These are phyloP conservation scores for Prunus kanzakura DNA, from an alignment of 306 rosid species.

Conservation along the genomic window DNA sequence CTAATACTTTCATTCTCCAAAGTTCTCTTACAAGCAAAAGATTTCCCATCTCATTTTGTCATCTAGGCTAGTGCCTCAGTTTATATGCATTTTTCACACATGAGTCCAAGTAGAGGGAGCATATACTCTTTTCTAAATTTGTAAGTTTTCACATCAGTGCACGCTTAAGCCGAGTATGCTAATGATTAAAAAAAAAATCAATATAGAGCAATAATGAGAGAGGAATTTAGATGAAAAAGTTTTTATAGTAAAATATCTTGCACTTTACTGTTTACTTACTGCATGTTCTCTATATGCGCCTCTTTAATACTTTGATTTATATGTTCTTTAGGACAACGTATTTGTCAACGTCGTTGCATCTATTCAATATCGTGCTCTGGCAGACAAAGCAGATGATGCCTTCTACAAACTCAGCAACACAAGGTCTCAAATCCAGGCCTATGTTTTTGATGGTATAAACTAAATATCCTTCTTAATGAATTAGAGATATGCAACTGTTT, in stretches of 20 bases:
- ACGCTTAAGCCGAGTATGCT: background rate
- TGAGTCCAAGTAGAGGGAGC: background rate
- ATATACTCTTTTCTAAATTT: background rate
- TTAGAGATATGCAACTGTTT: background rate
- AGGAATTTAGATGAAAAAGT: background rate
- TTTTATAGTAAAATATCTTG: background rate
- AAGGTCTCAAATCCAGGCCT: slow-evolving; percentile 83
- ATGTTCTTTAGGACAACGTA: slow-evolving; percentile 71
- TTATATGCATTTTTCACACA: background rate
- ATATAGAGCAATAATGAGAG: background rate
- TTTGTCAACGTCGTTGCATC: slow-evolving; percentile 95
- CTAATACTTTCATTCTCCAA: background rate
- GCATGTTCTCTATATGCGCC: slow-evolving; percentile 3
- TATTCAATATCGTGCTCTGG: slow-evolving; percentile 83
- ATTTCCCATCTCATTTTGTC: background rate
- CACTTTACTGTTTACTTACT: background rate
- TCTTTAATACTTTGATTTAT: slow-evolving; percentile 20
- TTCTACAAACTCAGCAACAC: slow-evolving; percentile 96
- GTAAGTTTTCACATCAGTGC: background rate
- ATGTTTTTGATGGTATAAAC: slow-evolving; percentile 83
- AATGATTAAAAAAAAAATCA: background rate
- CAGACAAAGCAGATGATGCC: slow-evolving; percentile 78
- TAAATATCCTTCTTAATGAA: slow-evolving; percentile 18
- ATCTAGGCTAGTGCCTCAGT: background rate
- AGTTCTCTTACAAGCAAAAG: background rate